Evolutionary conservation across 106 monocot genomes (phyloP).

Genomic region (Xerophyta viscosa): DNA sequence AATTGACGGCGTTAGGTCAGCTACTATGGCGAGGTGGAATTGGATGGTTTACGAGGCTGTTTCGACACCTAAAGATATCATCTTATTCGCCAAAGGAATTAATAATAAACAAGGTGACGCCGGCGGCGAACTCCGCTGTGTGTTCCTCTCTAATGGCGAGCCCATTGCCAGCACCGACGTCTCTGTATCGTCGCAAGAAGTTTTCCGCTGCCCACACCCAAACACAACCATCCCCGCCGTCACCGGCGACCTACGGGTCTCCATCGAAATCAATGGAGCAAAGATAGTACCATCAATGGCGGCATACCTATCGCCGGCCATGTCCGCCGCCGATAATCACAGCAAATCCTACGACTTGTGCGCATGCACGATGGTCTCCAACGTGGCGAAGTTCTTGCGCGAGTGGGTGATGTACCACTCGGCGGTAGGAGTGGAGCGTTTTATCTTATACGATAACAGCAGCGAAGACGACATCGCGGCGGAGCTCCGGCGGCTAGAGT

Average conservation of each 20-base stretch:
- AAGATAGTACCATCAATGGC: slow-evolving; percentile 40
- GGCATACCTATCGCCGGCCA: slow-evolving; percentile 10
- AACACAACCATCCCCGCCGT: neutral
- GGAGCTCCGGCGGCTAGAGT: slow-evolving; percentile 16
- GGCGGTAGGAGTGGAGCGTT: slow-evolving; percentile 51
- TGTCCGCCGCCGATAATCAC: neutral
- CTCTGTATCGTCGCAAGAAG: slow-evolving; percentile 57
- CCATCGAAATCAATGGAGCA: slow-evolving; percentile 11
- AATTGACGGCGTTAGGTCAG: no score
- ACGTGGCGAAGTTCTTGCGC: slow-evolving; percentile 65
- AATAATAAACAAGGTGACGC: slow-evolving; percentile 25
- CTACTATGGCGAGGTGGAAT: slow-evolving; percentile 39
- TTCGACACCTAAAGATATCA: slow-evolving; percentile 43
- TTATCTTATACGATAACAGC: slow-evolving; percentile 83
- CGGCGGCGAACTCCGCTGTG: slow-evolving; percentile 35
- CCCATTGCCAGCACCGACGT: slow-evolving; percentile 17
- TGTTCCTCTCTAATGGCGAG: slow-evolving; percentile 17
- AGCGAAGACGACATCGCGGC: slow-evolving; percentile 54
- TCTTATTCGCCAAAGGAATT: slow-evolving; percentile 81
- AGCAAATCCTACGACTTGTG: slow-evolving; percentile 20
- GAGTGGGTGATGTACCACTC: slow-evolving; percentile 82
- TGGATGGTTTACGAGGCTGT: slow-evolving; percentile 51
- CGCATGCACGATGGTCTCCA: slow-evolving; percentile 77
- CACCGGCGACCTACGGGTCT: slow-evolving; percentile 7
- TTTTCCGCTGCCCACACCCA: slow-evolving; percentile 68